phyloP scores from a whole-genome alignment of 2,329 filamentous ascomycete genomes.

The Rasamsonia emersonii region DNA sequence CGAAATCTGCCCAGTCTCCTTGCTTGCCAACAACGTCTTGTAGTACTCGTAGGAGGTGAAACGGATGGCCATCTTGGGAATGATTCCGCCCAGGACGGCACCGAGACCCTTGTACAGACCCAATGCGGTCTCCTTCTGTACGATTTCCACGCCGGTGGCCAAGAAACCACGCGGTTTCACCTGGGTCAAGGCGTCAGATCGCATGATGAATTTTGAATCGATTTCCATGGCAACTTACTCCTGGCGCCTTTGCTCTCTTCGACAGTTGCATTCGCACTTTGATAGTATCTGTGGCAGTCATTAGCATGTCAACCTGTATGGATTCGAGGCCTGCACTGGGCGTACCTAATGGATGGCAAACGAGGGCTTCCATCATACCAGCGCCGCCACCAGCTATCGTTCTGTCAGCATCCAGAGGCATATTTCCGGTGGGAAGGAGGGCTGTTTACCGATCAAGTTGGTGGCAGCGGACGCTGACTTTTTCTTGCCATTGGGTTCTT shows the following conservation, averaged over 20 bases:
- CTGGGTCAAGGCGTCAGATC: constrained; percentile 25
- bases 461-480: constrained; percentile 77
- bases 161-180: constrained; percentile 78
- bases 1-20: constrained; percentile 57
- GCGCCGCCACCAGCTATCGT: constrained; percentile 79
- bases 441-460: constrained; percentile 71
- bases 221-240: constrained; percentile 42
- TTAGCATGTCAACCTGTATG: constrained; percentile 14
- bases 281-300: constrained; percentile 63
- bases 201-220: not conserved
- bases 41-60: constrained; percentile 97
- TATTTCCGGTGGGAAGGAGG: constrained; percentile 6
- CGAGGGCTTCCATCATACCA: constrained; percentile 98
- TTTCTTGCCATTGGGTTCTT: constrained; percentile 53
- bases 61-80: constrained; percentile 98
- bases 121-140: constrained; percentile 80
- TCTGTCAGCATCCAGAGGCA: constrained; percentile 14
- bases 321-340: constrained; percentile 7
- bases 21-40: constrained; percentile 70
- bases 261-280: constrained; percentile 99
- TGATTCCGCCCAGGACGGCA: constrained; percentile 88
- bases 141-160: constrained; percentile 74
- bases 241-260: constrained; percentile 69
- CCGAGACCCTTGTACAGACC: constrained; percentile 98
- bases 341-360: constrained; percentile 84